Base-by-base conservation (phyloP, 352 stramenopile species). In the Pythium phragmiticola region DNA sequence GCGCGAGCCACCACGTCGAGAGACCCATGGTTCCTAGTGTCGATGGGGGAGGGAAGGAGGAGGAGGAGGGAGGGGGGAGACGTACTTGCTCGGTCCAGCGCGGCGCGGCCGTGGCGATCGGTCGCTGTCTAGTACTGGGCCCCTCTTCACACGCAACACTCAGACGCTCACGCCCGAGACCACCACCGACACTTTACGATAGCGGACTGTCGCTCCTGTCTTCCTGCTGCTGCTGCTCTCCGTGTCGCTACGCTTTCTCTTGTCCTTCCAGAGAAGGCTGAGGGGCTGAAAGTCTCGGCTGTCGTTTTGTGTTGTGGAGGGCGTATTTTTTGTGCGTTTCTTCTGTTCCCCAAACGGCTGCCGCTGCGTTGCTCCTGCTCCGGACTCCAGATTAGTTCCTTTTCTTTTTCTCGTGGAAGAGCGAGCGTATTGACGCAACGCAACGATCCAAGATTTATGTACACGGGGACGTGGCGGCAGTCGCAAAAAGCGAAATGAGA, bases 1-100 rank as follows among this genome's bases (percentile, higher is more conserved):
- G 65, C 34, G 65, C 33, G 42, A 72, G 53, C 65, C 65, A 72
- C 65, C 65, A 72, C 23, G 66, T 50, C 7, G 65, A 49, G n/a
- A 72, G 34, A 14, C 65, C 65, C 65, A 72, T 72, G 39, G 30
- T 57, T 30, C 6, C 12, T 33, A 50, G 43, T 50, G 43, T 50
- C 43, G 43, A 50, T 50, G 43, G 43, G 17, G 43, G 46, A 53
- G 21, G 19, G 19, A 23, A 12, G 33, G 49, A 56, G 16, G n/a
- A 28, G 30, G 49, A 28, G 9, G 49, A 11, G 37, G 21, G 53
- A 36, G 9, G 21, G 23, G 39, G 42, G 28, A 52, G 56, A 11
- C 21, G 11, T 46, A 19, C 34, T 23, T 7, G 49, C 8, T 34
- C 26, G 48, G 45, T 51, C 45, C 45, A 51, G 41, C 13, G 41